These are phyloP conservation scores for Baeospora myosura DNA, from an alignment of 1,284 basidiomycete species.

Conservation along the genomic window DNA sequence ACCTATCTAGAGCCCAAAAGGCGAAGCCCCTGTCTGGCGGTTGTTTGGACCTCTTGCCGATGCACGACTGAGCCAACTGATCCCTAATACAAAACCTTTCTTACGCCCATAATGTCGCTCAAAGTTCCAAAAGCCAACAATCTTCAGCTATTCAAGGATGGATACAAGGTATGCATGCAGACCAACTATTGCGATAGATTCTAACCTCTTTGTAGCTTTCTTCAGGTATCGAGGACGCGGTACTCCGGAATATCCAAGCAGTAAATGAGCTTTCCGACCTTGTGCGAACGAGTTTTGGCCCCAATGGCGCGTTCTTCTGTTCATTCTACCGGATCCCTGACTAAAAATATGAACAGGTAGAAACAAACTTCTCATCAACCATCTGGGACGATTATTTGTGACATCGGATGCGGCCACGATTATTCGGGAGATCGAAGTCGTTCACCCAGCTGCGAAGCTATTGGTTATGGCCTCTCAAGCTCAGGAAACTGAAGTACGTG, in stretches of 20 bases:
- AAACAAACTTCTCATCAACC: slow-evolving; percentile 95
- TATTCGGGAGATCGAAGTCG: slow-evolving; percentile 95
- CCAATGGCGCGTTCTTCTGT: slow-evolving; percentile 65
- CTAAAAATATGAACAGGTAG: slow-evolving; percentile 62
- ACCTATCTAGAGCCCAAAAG: too few species aligned
- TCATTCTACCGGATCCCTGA: slow-evolving; percentile 2
- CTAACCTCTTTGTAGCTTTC: too few species aligned
- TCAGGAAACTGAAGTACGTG: slow-evolving; percentile 84
- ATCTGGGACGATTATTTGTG: slow-evolving; percentile 91
- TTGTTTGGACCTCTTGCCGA: too few species aligned
- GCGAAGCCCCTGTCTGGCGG: too few species aligned
- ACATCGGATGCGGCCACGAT: slow-evolving; percentile 99
- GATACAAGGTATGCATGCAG: slow-evolving; percentile 68
- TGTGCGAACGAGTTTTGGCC: slow-evolving; percentile 93
- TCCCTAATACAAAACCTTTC: too few species aligned
- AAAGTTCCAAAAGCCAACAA: slow-evolving; percentile 91
- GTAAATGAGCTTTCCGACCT: slow-evolving; percentile 92
- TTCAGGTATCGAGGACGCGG: slow-evolving; percentile 88
- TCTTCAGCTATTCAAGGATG: slow-evolving; percentile 90
- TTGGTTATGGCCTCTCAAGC: slow-evolving; percentile 97
- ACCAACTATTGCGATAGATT: slow-evolving; percentile 11
- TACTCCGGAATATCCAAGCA: slow-evolving; percentile 92
- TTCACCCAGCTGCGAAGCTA: slow-evolving; percentile 96
- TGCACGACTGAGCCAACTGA: too few species aligned
- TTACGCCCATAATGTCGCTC: slow-evolving; percentile 62